Evolutionary conservation across 768 basidiomycete genomes (phyloP).

Genomic region (Serpula lacrymans): DNA sequence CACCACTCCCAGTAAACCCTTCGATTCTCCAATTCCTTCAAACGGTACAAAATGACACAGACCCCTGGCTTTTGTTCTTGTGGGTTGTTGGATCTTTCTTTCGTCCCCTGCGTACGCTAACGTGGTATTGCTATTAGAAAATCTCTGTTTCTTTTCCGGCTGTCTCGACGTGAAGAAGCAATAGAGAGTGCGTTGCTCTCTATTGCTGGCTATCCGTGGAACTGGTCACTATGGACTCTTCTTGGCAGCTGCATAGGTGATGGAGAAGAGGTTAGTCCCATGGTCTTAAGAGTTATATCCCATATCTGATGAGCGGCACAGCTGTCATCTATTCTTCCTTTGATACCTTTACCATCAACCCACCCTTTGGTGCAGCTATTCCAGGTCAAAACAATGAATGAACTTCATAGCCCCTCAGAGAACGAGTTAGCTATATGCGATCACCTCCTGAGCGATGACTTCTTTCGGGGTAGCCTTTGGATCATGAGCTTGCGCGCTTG

Average conservation of each 20-base stretch:
- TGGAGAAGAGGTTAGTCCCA: slow-evolving; percentile 69
- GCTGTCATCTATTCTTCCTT: slow-evolving; percentile 42
- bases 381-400: slow-evolving; percentile 85
- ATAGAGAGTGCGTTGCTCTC: slow-evolving; percentile 78
- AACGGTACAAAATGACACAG: slow-evolving; percentile 51
- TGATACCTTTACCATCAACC: slow-evolving; percentile 46
- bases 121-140: slow-evolving; percentile 47
- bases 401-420: slow-evolving; percentile 86
- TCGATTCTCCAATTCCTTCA: slow-evolving; percentile 57
- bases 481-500: slow-evolving; percentile 83
- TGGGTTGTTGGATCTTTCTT: slow-evolving; percentile 33
- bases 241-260: slow-evolving; percentile 78
- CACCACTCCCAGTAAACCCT: slow-evolving; percentile 61
- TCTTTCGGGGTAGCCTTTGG: slow-evolving; percentile 83
- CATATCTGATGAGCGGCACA: slow-evolving; percentile 14
- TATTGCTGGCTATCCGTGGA: slow-evolving; percentile 80
- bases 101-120: not conserved
- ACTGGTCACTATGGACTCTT: slow-evolving; percentile 91
- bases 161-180: slow-evolving; percentile 80
- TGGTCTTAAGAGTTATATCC: not conserved
- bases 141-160: slow-evolving; percentile 75
- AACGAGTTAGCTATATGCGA: slow-evolving; percentile 80
- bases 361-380: slow-evolving; percentile 67
- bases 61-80: slow-evolving; percentile 87
- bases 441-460: slow-evolving; percentile 62